phyloP scores from a whole-genome alignment of 257 asterid genomes.

The Solanum gracilifrons region DNA sequence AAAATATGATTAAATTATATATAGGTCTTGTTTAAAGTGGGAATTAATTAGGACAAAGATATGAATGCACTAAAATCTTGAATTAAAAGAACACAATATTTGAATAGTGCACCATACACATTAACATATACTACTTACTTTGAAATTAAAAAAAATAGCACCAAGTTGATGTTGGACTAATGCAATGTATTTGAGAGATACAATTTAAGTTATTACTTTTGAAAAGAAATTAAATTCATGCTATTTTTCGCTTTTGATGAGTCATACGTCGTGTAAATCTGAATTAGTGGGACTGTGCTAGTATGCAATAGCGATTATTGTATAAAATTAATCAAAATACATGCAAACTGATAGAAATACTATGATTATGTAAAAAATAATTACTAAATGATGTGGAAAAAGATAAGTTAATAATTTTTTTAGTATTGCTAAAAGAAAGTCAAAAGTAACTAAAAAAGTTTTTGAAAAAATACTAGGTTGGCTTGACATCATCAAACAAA shows the following conservation, averaged over 20 bases:
- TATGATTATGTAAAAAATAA: neutral
- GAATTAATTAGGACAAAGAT: neutral
- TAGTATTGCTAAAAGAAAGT: neutral
- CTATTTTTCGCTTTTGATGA: neutral
- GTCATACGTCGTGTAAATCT: neutral
- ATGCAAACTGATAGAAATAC: neutral
- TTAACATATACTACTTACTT: neutral
- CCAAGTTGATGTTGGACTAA: neutral
- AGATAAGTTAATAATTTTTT: neutral
- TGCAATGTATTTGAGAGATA: neutral
- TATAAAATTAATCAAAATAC: neutral
- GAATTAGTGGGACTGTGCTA: neutral
- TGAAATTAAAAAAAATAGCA: neutral
- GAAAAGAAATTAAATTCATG: neutral
- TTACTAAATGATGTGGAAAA: neutral
- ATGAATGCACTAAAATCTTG: neutral
- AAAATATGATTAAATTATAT: neutral
- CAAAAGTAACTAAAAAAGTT: neutral
- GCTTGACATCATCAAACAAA: neutral
- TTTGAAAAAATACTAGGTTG: neutral
- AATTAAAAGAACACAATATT: neutral
- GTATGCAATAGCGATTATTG: neutral
- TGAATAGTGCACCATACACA: neutral
- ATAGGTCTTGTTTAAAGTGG: neutral
- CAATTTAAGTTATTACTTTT: too few species aligned